phyloP scores from a whole-genome alignment of 2,329 filamentous ascomycete genomes.

The Madurella fahalii region DNA sequence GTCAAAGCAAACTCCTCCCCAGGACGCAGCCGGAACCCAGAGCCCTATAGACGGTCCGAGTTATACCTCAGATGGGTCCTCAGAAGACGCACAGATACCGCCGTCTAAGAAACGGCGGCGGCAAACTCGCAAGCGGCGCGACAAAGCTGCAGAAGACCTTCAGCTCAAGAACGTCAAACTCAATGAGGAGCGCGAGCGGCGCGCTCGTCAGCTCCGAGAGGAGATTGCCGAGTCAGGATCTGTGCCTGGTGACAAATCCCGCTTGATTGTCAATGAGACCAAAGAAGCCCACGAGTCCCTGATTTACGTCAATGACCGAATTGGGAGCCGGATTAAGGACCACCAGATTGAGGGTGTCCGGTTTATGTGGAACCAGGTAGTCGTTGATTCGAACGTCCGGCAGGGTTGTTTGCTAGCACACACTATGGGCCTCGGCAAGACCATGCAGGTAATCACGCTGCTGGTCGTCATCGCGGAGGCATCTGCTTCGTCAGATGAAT shows the following conservation, averaged over 20 bases:
- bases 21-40: not conserved
- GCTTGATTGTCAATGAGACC: slow-evolving; percentile 63
- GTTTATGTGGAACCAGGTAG: slow-evolving; percentile 85
- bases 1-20: not conserved
- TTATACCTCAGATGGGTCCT: not conserved
- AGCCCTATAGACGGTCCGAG: slow-evolving; percentile 7
- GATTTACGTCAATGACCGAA: slow-evolving; percentile 61
- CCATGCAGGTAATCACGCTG: slow-evolving; percentile 85
- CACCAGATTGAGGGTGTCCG: slow-evolving; percentile 79
- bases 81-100: slow-evolving; percentile 27
- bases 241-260: slow-evolving; percentile 42
- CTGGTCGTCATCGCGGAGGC: slow-evolving; percentile 70
- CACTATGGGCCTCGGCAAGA: slow-evolving; percentile 90
- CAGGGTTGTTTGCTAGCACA: slow-evolving; percentile 82
- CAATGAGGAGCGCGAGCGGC: slow-evolving; percentile 50
- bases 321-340: slow-evolving; percentile 64
- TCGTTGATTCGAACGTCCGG: slow-evolving; percentile 52
- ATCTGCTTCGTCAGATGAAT: slow-evolving; percentile 52
- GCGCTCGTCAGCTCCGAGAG: slow-evolving; percentile 44
- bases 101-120: slow-evolving; percentile 45
- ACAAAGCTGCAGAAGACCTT: slow-evolving; percentile 49
- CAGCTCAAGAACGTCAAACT: slow-evolving; percentile 54
- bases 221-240: slow-evolving; percentile 42
- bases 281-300: slow-evolving; percentile 55
- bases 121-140: slow-evolving; percentile 37